Evolutionary conservation across 805 yeast genomes (phyloP), one percentile per base, ranked within the genome.

Genomic region (Suhomyces sp.): DNA sequence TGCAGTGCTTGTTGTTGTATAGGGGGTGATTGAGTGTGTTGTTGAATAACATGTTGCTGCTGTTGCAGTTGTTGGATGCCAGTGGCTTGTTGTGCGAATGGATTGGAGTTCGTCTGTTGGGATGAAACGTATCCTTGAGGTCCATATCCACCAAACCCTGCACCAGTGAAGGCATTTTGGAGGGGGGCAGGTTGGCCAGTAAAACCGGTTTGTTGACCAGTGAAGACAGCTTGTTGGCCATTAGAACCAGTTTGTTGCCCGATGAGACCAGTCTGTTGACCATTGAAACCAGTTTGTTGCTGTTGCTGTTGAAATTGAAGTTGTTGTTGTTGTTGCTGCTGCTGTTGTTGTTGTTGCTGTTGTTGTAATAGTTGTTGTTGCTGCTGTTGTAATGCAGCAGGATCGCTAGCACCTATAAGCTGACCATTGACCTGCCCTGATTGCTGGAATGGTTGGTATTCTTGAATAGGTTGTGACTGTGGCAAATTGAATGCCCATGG

Each of bases 91-190:
- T 27, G 40, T 25, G 35, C n/a, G 21, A 41, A 41, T n/a, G 46
- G 46, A 19, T 42, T 39, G 25, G 39, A 36, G 31, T 27, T 31
- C 14, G 36, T 25, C 4, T 15, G 13, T 15, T 40, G 42, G 2
- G 39, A 27, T 18, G 39, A 46, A 18, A 39, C 12, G n/a, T 23
- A 18, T 6, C 17, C 14, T 21, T 38, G 68, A 7, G 54, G 55
- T 5, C 60, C 64, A 47, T 68, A 73, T 2, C 78, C 79, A 9
- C 83, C 83, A 54, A 78, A 77, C 0, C 83, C 84, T 22, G 70
- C 70, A 10, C 82, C 83, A 5, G 82, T 77, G 42, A 58, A 67
- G 4, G 65, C 48, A 12, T 22, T 38, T 20, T 40, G 44, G 7
- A 33, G 39, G 9, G 33, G 33, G 15, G 7, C 15, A 16, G 35